Evolutionary conservation across 164 flowering plant genomes (phyloP), one percentile per base, ranked within the genome.

Genomic region (grape (Vitis vinifera)): DNA sequence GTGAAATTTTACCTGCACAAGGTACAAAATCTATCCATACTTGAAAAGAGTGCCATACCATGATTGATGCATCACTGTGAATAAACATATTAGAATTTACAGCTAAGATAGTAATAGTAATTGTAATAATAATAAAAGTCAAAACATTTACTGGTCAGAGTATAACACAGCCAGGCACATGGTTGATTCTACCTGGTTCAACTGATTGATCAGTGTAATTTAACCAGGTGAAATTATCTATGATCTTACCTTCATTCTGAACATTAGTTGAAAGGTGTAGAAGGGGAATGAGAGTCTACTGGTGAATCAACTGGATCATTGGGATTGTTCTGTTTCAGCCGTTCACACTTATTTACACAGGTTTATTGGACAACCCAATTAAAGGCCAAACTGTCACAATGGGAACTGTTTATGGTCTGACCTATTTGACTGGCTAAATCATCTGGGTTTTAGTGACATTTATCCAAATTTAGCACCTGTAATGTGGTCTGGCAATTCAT

Each of bases 1-100:
- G 85, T 89, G 61, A 89, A 89, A 68, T 87, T 89, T 65, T 84
- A 86, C 73, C 77, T 89, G 63, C 93, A 89, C 59, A 89, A 89
- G 93, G 93, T 89, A 80, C 68, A 68, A 53, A 17, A 29, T 51
- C 4, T 11, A 47, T 68, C 10, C 49, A 27, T 53, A 12, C 56
- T 12, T 52, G 13, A 30, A 31, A 66, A 7, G 17, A 15, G 59
- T 14, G 10, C 27, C 27, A 27, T 14, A 64, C 44, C 23, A 10
- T 50, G 27, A 64, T 64, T 51, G 23, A 19, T 50, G 10, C 16
- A 9, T 23, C 16, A 63, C 17, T 44, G 3, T 11, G 23, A 12
- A 17, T 17, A 9, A 27, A 19, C 15, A 51, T 65, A 14, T 64
- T 6, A 13, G 12, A 64, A 12, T 62, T 37, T 37, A 37, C 44